phyloP scores from a whole-genome alignment of 1,284 basidiomycete species.

The Taiwanofungus camphoratus region DNA sequence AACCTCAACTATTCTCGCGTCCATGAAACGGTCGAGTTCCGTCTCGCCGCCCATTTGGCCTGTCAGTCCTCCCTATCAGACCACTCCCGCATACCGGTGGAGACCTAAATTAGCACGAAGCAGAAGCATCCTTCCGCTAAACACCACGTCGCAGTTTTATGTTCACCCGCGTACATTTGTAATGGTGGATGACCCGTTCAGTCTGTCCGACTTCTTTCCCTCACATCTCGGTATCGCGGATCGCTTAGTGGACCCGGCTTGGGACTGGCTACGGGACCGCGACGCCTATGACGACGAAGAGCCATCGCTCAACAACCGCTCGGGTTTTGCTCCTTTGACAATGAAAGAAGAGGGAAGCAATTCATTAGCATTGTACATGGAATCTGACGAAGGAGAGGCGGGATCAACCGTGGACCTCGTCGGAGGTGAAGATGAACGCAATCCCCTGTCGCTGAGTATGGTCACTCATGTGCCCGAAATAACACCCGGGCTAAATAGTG shows the following conservation, averaged over 20 bases:
- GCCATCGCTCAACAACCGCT: slow-evolving; percentile 12
- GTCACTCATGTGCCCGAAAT: not conserved
- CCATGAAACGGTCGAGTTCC: no score
- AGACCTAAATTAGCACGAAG: slow-evolving; percentile 18
- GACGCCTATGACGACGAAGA: slow-evolving; percentile 19
- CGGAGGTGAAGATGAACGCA: slow-evolving; percentile 43
- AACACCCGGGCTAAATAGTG: not conserved
- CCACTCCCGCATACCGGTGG: no score
- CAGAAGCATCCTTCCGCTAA: slow-evolving; percentile 16
- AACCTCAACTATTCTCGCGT: no score
- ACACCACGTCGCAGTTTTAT: slow-evolving; percentile 4
- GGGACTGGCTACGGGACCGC: slow-evolving; percentile 37
- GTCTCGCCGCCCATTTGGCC: no score
- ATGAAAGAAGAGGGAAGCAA: slow-evolving; percentile 23
- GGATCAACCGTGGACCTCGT: slow-evolving; percentile 30
- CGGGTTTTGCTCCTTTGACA: slow-evolving; percentile 19
- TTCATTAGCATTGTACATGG: slow-evolving; percentile 19
- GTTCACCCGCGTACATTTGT: no score
- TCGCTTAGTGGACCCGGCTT: slow-evolving; percentile 27
- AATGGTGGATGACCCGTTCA: slow-evolving; percentile 41
- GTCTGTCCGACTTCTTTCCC: slow-evolving; percentile 46
- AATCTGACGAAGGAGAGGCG: slow-evolving; percentile 19
- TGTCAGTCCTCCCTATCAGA: no score
- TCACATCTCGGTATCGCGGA: slow-evolving; percentile 22
- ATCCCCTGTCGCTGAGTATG: slow-evolving; percentile 39